Conservation (phyloP, 2,329 filamentous ascomycete species). For the Thielaviopsis euricoi region DNA sequence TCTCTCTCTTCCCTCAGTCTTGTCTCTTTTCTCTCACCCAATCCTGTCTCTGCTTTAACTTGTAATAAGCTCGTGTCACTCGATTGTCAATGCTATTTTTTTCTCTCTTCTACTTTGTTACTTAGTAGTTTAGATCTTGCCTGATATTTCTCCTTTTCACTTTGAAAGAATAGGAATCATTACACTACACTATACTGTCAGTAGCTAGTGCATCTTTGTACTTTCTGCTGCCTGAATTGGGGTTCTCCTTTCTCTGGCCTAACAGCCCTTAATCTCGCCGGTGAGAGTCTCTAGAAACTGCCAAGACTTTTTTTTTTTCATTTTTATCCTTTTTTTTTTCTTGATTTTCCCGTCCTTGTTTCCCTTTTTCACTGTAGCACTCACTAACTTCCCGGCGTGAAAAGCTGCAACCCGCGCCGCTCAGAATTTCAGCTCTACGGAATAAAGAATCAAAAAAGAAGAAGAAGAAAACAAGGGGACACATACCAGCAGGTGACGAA, state of each 20-base stretch:
- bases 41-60: slow-evolving; percentile 1
- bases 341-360: neutral
- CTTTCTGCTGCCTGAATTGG: too few relatives aligned
- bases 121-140: neutral
- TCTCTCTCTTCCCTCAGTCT: neutral
- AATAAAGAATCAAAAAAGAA: neutral
- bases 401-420: neutral
- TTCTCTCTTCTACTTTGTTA: neutral
- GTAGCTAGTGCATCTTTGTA: too few relatives aligned
- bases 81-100: neutral
- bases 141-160: neutral
- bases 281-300: neutral
- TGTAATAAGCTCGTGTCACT: neutral
- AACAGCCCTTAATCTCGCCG: neutral
- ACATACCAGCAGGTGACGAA: too few relatives aligned
- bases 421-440: neutral
- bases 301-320: slow-evolving; percentile 1
- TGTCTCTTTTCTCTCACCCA: neutral
- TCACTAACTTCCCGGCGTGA: too few relatives aligned
- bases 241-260: neutral
- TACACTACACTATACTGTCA: too few relatives aligned
- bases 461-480: too few relatives aligned
- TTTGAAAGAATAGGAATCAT: too few relatives aligned
- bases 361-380: too few relatives aligned
- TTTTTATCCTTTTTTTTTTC: slow-evolving; percentile 4